These are phyloP conservation scores for Neocatenulostroma microsporum DNA, from an alignment of 2,329 filamentous ascomycete genomes.

Conservation along the genomic window DNA sequence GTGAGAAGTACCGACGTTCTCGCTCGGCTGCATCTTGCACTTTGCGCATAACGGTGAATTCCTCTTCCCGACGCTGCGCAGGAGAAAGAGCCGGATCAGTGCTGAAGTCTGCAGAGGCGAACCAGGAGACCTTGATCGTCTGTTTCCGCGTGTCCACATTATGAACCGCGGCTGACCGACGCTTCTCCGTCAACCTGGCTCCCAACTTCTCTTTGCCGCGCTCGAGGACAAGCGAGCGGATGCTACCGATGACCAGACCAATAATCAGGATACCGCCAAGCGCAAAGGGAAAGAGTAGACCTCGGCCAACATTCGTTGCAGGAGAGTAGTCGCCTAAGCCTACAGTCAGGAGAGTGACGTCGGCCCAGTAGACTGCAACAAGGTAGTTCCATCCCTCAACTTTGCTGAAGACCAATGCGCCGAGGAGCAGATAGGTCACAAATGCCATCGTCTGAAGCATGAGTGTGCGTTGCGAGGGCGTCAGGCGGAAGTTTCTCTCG, in stretches of 20 bases:
- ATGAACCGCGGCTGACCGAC: slow-evolving; percentile 36
- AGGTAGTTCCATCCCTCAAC: slow-evolving; percentile 48
- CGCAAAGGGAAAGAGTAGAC: slow-evolving; percentile 47
- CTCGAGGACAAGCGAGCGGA: slow-evolving; percentile 44
- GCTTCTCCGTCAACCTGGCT: slow-evolving; percentile 44
- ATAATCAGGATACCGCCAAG: slow-evolving; percentile 49
- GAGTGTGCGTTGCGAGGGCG: slow-evolving; percentile 48
- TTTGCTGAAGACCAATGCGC: slow-evolving; percentile 40
- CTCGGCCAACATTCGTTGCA: slow-evolving; percentile 43
- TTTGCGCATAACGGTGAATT: slow-evolving; percentile 44
- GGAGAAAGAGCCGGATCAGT: slow-evolving; percentile 32
- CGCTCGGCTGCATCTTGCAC: slow-evolving; percentile 33
- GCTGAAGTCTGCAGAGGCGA: slow-evolving; percentile 35
- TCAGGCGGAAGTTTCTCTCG: slow-evolving; percentile 48
- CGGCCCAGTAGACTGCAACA: slow-evolving; percentile 49
- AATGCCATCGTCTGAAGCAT: slow-evolving; percentile 48
- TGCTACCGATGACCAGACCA: slow-evolving; percentile 49
- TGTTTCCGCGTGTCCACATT: slow-evolving; percentile 32
- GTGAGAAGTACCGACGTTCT: slow-evolving; percentile 36
- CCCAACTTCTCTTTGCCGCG: slow-evolving; percentile 45
- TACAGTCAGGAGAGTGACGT: slow-evolving; percentile 50
- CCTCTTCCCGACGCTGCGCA: slow-evolving; percentile 38
- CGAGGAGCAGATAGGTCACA: slow-evolving; percentile 41
- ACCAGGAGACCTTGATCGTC: slow-evolving; percentile 37
- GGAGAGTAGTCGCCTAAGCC: slow-evolving; percentile 48